Base-by-base conservation (phyloP, 108 stramenopile genomes). In the Nitzschia inconspicua region DNA sequence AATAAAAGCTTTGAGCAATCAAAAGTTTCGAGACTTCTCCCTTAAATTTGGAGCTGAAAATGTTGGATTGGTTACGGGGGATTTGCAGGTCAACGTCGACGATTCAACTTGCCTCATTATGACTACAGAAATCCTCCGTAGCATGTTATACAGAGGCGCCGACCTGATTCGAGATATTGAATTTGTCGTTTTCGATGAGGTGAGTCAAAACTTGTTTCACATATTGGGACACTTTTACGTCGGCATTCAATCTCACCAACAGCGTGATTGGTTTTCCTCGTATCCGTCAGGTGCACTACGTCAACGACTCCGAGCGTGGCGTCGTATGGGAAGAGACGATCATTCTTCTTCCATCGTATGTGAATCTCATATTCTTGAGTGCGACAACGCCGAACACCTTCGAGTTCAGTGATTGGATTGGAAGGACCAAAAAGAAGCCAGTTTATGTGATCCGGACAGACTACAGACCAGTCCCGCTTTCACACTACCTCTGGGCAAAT, bases 1-100 rank as follows among this genome's bases (percentile, higher is more conserved):
- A 23, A 30, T 56, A 40, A 68, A 68, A 37, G 66, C 66, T n/a
- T 32, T 68, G 26, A 68, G 66, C 30, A 68, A 68, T 42, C 66
- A 60, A 32, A 44, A 44, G 72, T 99, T 94, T 76, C 63, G 99
- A 26, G 99, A 99, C 69, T 79, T 99, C 59, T 83, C 86, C 42
- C 86, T 85, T 43, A 89, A 95, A 68, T 89, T 85, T 79, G 51
- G 61, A 9, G 90, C 66, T 6, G 49, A 59, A 27, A 68, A 96
- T 74, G 97, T 98, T 24, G 97, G 97, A 18, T 68, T 98, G 8
- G 96, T 98, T 83, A 98, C 97, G 25, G 99, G 99, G n/a, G 99
- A 99, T 70, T 93, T 98, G 40, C 95, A 94, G 59, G 95, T 99
- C 66, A 97, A 96, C 65, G 95, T 96, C 6, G 74, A 73, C 56